Conservation (phyloP, 163 green algal species). For the Scenedesmus sp. region DNA sequence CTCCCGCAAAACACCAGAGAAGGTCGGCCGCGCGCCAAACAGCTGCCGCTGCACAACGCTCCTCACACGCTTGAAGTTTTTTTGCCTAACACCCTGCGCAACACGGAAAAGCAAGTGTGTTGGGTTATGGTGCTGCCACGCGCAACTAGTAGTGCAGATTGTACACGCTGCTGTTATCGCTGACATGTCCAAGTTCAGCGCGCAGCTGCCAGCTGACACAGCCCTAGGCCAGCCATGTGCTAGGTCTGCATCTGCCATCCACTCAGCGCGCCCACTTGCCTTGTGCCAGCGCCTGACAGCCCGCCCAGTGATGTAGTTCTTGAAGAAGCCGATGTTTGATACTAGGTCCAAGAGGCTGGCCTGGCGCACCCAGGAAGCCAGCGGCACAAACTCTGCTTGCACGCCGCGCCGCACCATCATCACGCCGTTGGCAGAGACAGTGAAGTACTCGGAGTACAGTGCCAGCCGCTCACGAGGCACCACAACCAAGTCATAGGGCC, state of each 20-base stretch:
- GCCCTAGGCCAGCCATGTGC: background rate
- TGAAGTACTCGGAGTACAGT: constrained; percentile 82
- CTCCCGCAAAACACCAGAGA: constrained; percentile 70
- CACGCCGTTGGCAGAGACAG: constrained; percentile 81
- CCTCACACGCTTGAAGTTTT: constrained; percentile 73
- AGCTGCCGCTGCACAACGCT: constrained; percentile 67
- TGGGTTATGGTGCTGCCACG: background rate
- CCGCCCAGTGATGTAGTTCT: constrained; percentile 75
- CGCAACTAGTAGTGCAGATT: too few species aligned
- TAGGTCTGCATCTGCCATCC: background rate
- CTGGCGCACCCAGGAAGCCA: constrained; percentile 84
- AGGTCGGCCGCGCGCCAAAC: constrained; percentile 86
- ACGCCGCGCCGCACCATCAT: constrained; percentile 77
- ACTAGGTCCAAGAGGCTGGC: constrained; percentile 84
- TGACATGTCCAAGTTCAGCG: too few species aligned
- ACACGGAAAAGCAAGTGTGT: background rate
- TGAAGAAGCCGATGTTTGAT: constrained; percentile 83
- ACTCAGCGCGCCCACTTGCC: constrained; percentile 34
- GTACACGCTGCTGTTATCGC: too few species aligned
- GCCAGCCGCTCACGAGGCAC: constrained; percentile 66
- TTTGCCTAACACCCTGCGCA: constrained; percentile 70
- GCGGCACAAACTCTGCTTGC: constrained; percentile 81
- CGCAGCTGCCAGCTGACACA: too few species aligned
- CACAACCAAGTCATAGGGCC: constrained; percentile 87
- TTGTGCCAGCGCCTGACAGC: constrained; percentile 80